Conservation (phyloP, 768 basidiomycete genomes). For the Calocybe indica region DNA sequence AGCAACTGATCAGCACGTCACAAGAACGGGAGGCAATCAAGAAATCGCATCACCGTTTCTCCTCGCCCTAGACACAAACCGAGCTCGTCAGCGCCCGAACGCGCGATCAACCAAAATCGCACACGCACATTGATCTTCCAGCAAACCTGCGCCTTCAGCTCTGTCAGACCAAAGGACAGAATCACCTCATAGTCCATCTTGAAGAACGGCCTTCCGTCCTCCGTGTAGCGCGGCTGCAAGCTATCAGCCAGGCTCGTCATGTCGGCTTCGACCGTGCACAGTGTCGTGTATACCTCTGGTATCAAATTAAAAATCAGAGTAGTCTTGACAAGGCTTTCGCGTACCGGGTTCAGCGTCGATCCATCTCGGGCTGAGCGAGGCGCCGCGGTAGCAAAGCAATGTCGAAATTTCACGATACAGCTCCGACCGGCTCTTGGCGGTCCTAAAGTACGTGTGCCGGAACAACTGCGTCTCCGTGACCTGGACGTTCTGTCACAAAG, state of each 20-base stretch:
- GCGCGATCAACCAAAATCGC: background rate
- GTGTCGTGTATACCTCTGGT: conserved; percentile 16
- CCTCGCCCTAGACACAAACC: conserved; percentile 20
- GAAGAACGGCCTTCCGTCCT: conserved; percentile 11
- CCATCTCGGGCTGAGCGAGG: conserved; percentile 14
- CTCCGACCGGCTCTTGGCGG: conserved; percentile 1
- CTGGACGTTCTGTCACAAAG: conserved; percentile 27
- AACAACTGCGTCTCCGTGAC: conserved; percentile 19
- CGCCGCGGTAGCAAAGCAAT: conserved; percentile 19
- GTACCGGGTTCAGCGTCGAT: conserved; percentile 17
- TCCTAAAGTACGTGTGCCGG: conserved; percentile 10
- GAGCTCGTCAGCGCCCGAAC: background rate
- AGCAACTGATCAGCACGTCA: too few relatives aligned
- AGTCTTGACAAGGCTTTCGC: background rate
- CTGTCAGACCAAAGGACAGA: conserved; percentile 46
- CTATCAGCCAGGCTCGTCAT: conserved; percentile 8
- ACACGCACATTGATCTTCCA: conserved; percentile 44
- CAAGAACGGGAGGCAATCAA: background rate
- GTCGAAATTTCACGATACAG: conserved; percentile 6
- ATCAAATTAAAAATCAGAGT: background rate
- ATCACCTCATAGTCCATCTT: conserved; percentile 35
- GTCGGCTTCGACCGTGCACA: conserved; percentile 16
- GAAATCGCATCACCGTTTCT: conserved; percentile 25
- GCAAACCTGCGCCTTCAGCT: conserved; percentile 43
- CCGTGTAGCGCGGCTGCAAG: background rate